These are phyloP conservation scores for Pichia occidentalis DNA, from an alignment of 805 yeast species.

Conservation along the genomic window DNA sequence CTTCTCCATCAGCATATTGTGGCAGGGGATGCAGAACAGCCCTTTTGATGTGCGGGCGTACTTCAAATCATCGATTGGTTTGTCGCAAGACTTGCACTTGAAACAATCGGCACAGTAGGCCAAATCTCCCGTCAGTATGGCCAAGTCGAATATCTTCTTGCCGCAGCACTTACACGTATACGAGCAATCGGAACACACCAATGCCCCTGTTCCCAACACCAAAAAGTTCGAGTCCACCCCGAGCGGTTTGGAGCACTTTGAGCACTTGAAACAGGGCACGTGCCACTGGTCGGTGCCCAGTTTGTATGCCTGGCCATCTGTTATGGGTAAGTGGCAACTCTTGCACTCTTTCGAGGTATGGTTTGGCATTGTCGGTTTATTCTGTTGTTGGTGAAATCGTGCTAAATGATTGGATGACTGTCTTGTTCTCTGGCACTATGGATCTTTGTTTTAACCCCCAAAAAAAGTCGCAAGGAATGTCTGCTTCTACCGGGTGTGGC, in stretches of 20 bases:
- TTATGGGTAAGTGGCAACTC: conserved; percentile 47
- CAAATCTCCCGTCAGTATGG: conserved; percentile 89
- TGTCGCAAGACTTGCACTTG: conserved; percentile 81
- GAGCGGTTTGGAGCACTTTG: conserved; percentile 68
- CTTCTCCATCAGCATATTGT: conserved; percentile 71
- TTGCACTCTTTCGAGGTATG: conserved; percentile 24
- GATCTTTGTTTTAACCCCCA: no score
- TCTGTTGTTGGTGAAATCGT: no score
- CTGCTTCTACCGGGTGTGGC: no score
- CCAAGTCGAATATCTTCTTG: conserved; percentile 84
- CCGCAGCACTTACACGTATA: conserved; percentile 82
- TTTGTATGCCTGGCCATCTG: conserved; percentile 92
- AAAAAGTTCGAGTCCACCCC: conserved; percentile 87
- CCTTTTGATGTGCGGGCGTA: conserved; percentile 94
- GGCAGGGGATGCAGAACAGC: conserved; percentile 87
- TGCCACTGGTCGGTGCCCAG: conserved; percentile 96
- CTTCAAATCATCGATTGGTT: conserved; percentile 76
- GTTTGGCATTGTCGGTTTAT: no score
- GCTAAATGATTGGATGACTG: neutral
- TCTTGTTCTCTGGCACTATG: neutral
- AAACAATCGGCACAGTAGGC: conserved; percentile 91
- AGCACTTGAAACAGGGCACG: conserved; percentile 83
- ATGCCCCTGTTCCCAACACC: conserved; percentile 86
- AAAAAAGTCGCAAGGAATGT: no score
- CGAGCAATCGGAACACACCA: conserved; percentile 89